phyloP scores from a whole-genome alignment of 345 rosid species.

The Raphanus raphanistrum region DNA sequence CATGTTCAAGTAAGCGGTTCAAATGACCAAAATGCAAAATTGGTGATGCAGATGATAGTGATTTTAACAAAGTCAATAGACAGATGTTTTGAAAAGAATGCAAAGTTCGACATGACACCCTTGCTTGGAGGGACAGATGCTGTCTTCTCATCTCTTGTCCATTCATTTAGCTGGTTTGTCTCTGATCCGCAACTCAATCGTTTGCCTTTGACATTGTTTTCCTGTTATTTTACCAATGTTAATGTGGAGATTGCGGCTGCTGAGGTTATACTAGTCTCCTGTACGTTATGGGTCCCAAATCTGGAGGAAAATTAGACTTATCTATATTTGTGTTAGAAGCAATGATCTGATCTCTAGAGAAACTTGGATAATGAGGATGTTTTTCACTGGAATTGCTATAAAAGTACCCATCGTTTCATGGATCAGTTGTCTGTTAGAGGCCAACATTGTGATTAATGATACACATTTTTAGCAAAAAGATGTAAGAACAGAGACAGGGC shows the following conservation, averaged over 20 bases:
- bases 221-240: background rate
- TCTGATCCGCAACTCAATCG: slow-evolving; percentile 22
- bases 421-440: background rate
- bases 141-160: slow-evolving; percentile 97
- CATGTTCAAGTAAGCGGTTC: background rate
- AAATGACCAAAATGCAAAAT: background rate
- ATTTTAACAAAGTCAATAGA: slow-evolving; percentile 92
- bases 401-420: background rate
- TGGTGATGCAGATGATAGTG: slow-evolving; percentile 84
- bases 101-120: slow-evolving; percentile 98
- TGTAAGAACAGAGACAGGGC: background rate
- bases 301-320: background rate
- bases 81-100: slow-evolving; percentile 94
- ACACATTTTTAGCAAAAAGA: background rate
- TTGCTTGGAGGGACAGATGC: slow-evolving; percentile 98
- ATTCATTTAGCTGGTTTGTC: slow-evolving; percentile 91
- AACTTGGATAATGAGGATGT: background rate
- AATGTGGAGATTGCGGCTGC: background rate
- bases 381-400: background rate
- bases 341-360: background rate
- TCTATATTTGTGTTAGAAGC: background rate
- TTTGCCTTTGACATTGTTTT: background rate
- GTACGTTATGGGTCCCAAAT: slow-evolving; percentile 1
- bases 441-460: background rate
- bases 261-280: slow-evolving; percentile 1